phyloP scores from a whole-genome alignment of 2,329 filamentous ascomycete species.

The Botryotinia globosa region DNA sequence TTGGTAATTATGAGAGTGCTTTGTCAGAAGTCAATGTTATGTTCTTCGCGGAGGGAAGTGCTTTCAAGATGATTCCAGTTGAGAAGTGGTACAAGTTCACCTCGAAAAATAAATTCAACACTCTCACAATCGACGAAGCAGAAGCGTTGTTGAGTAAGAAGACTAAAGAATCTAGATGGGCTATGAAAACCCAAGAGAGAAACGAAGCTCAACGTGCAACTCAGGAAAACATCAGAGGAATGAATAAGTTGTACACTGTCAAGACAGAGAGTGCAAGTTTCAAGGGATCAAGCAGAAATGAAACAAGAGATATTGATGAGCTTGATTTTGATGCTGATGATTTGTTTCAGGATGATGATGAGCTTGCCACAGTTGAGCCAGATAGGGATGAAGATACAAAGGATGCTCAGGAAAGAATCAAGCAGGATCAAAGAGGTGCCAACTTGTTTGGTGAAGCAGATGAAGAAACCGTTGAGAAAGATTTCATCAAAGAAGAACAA shows the following conservation, averaged over 20 bases:
- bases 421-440: slow-evolving; percentile 78
- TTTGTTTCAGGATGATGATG: slow-evolving; percentile 84
- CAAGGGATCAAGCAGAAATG: slow-evolving; percentile 56
- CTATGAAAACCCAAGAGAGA: slow-evolving; percentile 65
- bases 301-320: slow-evolving; percentile 69
- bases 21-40: slow-evolving; percentile 84
- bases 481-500: slow-evolving; percentile 66
- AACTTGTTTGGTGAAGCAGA: slow-evolving; percentile 74
- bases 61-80: slow-evolving; percentile 82
- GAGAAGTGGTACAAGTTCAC: slow-evolving; percentile 95
- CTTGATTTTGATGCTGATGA: slow-evolving; percentile 66
- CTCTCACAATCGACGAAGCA: slow-evolving; percentile 77
- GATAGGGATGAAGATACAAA: slow-evolving; percentile 81
- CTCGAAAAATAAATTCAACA: slow-evolving; percentile 74
- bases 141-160: slow-evolving; percentile 81
- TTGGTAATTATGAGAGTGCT: slow-evolving; percentile 84
- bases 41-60: slow-evolving; percentile 65
- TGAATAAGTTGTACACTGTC: slow-evolving; percentile 52
- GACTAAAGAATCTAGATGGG: slow-evolving; percentile 74
- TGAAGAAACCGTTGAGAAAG: slow-evolving; percentile 70
- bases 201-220: slow-evolving; percentile 54
- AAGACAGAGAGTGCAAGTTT: slow-evolving; percentile 68
- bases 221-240: slow-evolving; percentile 52
- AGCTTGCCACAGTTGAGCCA: slow-evolving; percentile 69
- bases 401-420: slow-evolving; percentile 68